Evolutionary conservation across 2,329 filamentous ascomycete species (phyloP), one percentile per base, ranked within the genome.

Genomic region (Aspergillus intermedius): DNA sequence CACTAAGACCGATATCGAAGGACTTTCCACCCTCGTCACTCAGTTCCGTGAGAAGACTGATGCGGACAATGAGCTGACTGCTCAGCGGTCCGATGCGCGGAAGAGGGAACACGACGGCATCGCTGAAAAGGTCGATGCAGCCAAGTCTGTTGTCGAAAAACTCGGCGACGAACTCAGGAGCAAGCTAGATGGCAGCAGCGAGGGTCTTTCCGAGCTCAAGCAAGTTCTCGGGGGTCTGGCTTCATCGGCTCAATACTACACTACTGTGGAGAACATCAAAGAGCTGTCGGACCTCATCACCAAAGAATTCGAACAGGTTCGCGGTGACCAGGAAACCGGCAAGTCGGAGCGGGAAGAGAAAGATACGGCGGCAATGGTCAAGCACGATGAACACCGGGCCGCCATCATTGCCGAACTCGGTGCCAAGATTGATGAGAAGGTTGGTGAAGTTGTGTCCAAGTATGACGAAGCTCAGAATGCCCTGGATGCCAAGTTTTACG

Each of bases 271-370:
- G n/a, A 84, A 83, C 53, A 72, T 91, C 46, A 84, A 84, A 59
- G 84, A 86, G 48, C 78, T 91, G 65, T 81, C 83, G 37, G 84
- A 88, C 47, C 81, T 83, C 2, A 83, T 97, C 69, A 90, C 87
- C 66, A 74, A 80, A 1, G 91, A 96, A 63, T 95, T 97, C 51
- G 90, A 96, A 60, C 87, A 91, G 54, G 85, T 88, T 9, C 86
- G 88, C 57, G 83, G 84, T 13, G 82, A 87, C n/a, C 78, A 93
- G 21, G 85, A 88, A 49, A 86, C 86, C 5, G 79, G 84, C 46
- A 93, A 91, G 70, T 76, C 88, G n/a, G 88, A 95, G 53, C 80
- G 84, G 3, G 88, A 81, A 39, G 77, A 83, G 57, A 76, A 78
- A 46, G 74, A 79, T 41, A 73, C 77, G 2, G 72, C 77, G 13